Evolutionary conservation across 805 yeast genomes (phyloP), one percentile per base, ranked within the genome.

Genomic region (Blastobotrys peoriensis): DNA sequence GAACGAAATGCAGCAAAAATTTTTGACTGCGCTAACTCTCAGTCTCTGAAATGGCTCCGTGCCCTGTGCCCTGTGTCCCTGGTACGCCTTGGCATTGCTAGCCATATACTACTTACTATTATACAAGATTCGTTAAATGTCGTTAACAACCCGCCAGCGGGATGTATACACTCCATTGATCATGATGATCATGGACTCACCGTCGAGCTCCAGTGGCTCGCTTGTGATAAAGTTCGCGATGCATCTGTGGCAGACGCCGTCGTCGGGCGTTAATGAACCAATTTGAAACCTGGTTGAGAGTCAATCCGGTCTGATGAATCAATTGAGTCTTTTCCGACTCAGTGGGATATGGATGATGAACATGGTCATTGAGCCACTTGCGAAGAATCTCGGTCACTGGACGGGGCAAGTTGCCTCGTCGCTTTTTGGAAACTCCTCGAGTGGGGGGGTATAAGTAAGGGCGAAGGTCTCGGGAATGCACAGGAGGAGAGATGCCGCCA

Each of bases 211-310:
- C 33, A 35, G 38, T 30, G 42, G 39, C 41, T 19, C 44, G 49
- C 27, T 48, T 49, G 36, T 51, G 45, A 25, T 25, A 25, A 8
- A 25, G 13, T 13, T 25, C 30, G 8, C 30, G 30, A 25, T 40
- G 20, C 36, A 60, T 48, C 5, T 63, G 56, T 19, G 68, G 67
- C 23, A 86, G 74, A 58, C 83, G 79, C 53, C 95, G 70, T 56
- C 95, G 71, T 55, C 95, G 75, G 16, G 91, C 94, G 60, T 86
- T 86, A 58, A 86, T 86, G 57, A 86, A 86, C 95, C 95, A 86
- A 59, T 86, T 86, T 52, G 84, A 75, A 49, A 86, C 71, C 63
- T 86, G 95, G 49, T 83, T 86, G 62, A 82, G 79, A 50, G 86
- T 83, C 58, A 86, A 70, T 0, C 93, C 91, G 0, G 95, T 86